phyloP scores from a whole-genome alignment of 2,329 filamentous ascomycete species.

The Calonectria montana region DNA sequence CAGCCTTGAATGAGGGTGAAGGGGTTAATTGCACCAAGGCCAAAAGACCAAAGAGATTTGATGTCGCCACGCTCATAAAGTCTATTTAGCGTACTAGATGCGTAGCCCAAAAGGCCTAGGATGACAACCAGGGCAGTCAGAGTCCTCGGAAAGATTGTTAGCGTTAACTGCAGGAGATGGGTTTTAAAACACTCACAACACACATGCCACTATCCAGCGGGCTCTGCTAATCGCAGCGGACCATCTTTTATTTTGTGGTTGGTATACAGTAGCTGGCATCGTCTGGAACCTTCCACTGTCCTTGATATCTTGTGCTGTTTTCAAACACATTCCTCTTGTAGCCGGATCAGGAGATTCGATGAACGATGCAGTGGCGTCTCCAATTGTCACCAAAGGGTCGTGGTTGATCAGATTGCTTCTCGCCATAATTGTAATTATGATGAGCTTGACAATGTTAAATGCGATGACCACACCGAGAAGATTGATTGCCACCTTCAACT shows the following conservation, averaged over 20 bases:
- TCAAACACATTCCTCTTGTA: background rate
- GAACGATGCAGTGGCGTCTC: background rate
- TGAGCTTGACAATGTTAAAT: background rate
- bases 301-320: background rate
- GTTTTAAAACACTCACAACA: background rate
- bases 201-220: background rate
- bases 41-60: background rate
- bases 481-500: background rate
- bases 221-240: background rate
- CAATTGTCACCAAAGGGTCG: background rate
- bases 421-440: background rate
- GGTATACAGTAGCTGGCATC: background rate
- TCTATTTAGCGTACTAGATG: background rate
- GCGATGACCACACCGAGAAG: background rate
- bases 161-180: background rate
- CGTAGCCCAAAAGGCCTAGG: background rate
- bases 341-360: background rate
- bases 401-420: background rate
- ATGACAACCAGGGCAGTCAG: background rate
- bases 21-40: background rate
- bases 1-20: background rate
- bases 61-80: background rate
- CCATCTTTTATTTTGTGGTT: background rate
- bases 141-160: background rate
- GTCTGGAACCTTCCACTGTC: background rate